Percentiles rank a stretch among this genome's conserved stretches.
These are phyloP conservation scores for Rhododendron ferrugineum DNA, from an alignment of 148 eudicot species.

Conservation along the genomic window DNA sequence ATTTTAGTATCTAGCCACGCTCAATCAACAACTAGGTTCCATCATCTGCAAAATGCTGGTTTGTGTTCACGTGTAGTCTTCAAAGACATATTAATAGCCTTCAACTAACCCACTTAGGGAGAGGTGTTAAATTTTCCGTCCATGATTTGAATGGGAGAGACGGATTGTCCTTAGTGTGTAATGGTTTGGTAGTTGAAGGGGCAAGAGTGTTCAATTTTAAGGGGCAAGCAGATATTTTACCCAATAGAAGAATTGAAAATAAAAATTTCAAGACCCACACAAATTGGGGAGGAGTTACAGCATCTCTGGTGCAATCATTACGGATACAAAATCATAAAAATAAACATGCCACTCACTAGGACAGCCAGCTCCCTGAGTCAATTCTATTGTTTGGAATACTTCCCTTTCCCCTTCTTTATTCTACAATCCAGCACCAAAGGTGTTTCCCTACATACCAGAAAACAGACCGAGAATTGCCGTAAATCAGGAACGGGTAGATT, in stretches of 20 bases:
- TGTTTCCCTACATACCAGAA: constrained; percentile 7
- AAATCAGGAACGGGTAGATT: not conserved
- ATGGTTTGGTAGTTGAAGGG: too few relatives aligned
- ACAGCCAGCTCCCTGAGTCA: not conserved
- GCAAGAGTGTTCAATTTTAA: too few relatives aligned
- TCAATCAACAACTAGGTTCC: too few relatives aligned
- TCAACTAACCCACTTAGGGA: too few relatives aligned
- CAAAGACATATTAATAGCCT: too few relatives aligned
- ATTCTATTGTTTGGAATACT: not conserved
- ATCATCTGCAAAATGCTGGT: too few relatives aligned
- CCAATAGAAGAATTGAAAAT: not conserved
- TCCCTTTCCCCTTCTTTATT: constrained; percentile 1
- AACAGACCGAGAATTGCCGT: not conserved
- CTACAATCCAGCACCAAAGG: constrained; percentile 2
- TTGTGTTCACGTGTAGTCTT: too few relatives aligned
- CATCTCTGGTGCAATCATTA: not conserved
- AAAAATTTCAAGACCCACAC: not conserved
- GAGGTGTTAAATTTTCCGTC: too few relatives aligned
- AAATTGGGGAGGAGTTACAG: not conserved
- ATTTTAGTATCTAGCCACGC: too few relatives aligned
- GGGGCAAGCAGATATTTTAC: too few relatives aligned
- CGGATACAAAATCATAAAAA: not conserved
- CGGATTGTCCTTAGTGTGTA: too few relatives aligned
- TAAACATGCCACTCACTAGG: constrained; percentile 5
- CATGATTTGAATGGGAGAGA: too few relatives aligned